Percentiles rank a stretch among this genome's conserved stretches.
Evolutionary conservation across 208 protist genomes (phyloP).

Genomic region (Trypanosoma lewisi): DNA sequence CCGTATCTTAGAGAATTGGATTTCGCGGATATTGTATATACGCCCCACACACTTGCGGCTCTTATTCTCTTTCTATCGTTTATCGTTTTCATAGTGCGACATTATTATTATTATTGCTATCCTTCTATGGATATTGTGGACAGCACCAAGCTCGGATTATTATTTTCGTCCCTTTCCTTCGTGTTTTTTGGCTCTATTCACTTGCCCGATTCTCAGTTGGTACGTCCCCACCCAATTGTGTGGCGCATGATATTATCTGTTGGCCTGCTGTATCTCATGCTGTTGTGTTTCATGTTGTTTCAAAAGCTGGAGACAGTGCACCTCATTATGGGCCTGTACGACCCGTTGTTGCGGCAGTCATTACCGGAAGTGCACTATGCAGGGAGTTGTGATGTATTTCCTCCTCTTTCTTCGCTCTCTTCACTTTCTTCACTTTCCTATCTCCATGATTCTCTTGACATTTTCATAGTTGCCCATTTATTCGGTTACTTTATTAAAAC

Average conservation of each 20-base stretch:
- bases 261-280: slow-evolving; percentile 88
- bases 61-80: slow-evolving; percentile 44
- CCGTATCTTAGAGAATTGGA: slow-evolving; percentile 21
- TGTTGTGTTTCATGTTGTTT: slow-evolving; percentile 93
- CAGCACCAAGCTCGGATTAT: slow-evolving; percentile 70
- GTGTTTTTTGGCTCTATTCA: slow-evolving; percentile 90
- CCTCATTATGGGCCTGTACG: slow-evolving; percentile 68
- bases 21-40: slow-evolving; percentile 42
- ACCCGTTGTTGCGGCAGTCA: slow-evolving; percentile 62
- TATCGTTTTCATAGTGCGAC: slow-evolving; percentile 56
- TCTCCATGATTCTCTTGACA: slow-evolving; percentile 83
- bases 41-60: slow-evolving; percentile 58
- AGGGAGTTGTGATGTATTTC: slow-evolving; percentile 92
- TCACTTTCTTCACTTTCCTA: slow-evolving; percentile 73
- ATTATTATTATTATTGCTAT: slow-evolving; percentile 68
- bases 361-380: slow-evolving; percentile 92
- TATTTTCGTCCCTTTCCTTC: slow-evolving; percentile 70
- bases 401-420: slow-evolving; percentile 78
- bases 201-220: slow-evolving; percentile 90
- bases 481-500: slow-evolving; percentile 94
- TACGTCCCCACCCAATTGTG: slow-evolving; percentile 94
- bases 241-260: slow-evolving; percentile 93
- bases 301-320: slow-evolving; percentile 71
- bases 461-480: slow-evolving; percentile 94
- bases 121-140: slow-evolving; percentile 35